These are phyloP conservation scores for Yamadazyma paraphyllophila DNA, from an alignment of 805 yeast species.

Conservation along the genomic window DNA sequence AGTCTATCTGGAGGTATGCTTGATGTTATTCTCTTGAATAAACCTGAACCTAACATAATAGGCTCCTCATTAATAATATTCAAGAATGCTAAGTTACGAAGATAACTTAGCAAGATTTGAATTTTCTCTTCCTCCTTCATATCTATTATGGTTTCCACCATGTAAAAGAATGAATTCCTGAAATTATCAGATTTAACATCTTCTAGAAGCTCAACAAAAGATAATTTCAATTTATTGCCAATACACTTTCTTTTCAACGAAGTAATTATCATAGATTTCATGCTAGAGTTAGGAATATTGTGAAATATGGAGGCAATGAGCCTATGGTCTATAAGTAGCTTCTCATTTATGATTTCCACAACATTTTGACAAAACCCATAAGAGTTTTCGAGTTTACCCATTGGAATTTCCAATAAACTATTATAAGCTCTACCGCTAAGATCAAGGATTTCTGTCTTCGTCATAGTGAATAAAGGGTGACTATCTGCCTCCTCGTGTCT, in stretches of 20 bases:
- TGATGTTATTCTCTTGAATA: slow-evolving; percentile 19
- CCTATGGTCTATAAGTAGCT: slow-evolving; percentile 25
- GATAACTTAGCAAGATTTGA: slow-evolving; percentile 22
- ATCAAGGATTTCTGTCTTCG: slow-evolving; percentile 22
- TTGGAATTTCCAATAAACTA: slow-evolving; percentile 27
- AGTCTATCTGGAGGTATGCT: slow-evolving; percentile 17
- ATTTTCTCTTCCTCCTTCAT: slow-evolving; percentile 14
- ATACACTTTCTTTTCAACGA: slow-evolving; percentile 7
- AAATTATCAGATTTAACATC: slow-evolving; percentile 22
- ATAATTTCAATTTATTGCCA: slow-evolving; percentile 15
- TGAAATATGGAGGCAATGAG: slow-evolving; percentile 20
- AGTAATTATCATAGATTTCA: slow-evolving; percentile 17
- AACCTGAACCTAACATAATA: slow-evolving; percentile 16
- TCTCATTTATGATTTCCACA: slow-evolving; percentile 28
- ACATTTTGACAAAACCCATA: slow-evolving; percentile 28
- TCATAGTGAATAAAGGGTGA: slow-evolving; percentile 34
- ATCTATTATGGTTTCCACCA: slow-evolving; percentile 15
- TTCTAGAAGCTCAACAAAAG: slow-evolving; percentile 27
- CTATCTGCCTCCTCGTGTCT: background rate
- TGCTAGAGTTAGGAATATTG: slow-evolving; percentile 19
- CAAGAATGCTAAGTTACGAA: slow-evolving; percentile 24
- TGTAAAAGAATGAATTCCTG: slow-evolving; percentile 13
- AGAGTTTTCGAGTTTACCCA: slow-evolving; percentile 22
- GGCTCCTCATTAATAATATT: slow-evolving; percentile 22
- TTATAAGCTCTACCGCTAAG: slow-evolving; percentile 22